Base-by-base conservation (phyloP, 2,329 filamentous ascomycete genomes). In the Fusarium pseudocircinatum region DNA sequence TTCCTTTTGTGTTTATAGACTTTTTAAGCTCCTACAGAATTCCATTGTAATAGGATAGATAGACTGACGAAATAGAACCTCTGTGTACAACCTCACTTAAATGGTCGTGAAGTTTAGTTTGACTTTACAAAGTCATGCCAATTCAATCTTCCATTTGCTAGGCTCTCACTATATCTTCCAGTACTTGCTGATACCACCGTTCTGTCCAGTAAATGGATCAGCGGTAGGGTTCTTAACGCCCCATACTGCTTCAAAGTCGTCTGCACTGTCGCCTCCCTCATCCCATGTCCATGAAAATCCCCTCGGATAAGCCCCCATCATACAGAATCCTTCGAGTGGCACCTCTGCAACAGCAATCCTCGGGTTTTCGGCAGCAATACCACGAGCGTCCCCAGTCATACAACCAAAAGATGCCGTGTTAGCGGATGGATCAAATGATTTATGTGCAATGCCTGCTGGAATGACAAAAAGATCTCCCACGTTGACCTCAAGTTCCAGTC, bases 241-340 rank as follows among this genome's bases (percentile, higher is more conserved):
- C 65, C 65, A 68, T 9, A 68, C 63, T 15, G 65, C 37, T 13
- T 63, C 28, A 20, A 68, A 68, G 10, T 63, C 42, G 3, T 39
- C 37, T 24, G 57, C 26, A 14, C 37, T 68, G 26, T 68, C 65
- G 3, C 65, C 63, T 12, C 63, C 65, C 12, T 68, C 65, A 28
- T 68, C 63, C 65, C 65, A 68, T 2, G 65, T 68, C 65, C 65
- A 68, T 1, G 65, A 68, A 5, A 68, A 68, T 0, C 63, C 65
- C 1, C 24, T 34, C 0, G 65, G 65, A 11, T 68, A 69, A 34
- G 65, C 65, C 1, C 65, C 65, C 64, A 68, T 68, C 65, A 68
- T 68, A 5, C 65, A 68, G 20, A 69, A 68, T 0, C 65, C 65
- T 3, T 63, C 63, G 16, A 68, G 20, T 2, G 65, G 65, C 3